phyloP scores from a whole-genome alignment of 2,329 filamentous ascomycete genomes.

The Penicillium sp. region DNA sequence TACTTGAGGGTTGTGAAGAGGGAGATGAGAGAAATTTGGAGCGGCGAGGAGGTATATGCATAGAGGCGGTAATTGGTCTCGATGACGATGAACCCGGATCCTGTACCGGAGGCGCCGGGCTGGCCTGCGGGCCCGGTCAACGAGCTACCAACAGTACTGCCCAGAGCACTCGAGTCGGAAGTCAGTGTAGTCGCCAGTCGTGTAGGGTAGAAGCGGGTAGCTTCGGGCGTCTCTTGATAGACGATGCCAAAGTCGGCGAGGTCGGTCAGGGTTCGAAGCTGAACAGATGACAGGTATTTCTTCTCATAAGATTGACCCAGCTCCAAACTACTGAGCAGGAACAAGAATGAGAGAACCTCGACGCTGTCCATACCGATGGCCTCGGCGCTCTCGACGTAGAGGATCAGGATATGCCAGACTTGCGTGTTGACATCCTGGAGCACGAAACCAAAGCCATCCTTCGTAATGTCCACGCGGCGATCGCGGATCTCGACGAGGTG shows the following conservation, averaged over 20 bases:
- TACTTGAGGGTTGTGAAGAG: conserved; percentile 88
- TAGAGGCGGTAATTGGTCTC: conserved; percentile 99
- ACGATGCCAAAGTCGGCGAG: conserved; percentile 92
- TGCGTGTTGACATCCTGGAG: conserved; percentile 95
- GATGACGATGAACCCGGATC: conserved; percentile 82
- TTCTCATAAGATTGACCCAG: conserved; percentile 91
- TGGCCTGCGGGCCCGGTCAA: conserved; percentile 49
- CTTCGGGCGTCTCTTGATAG: conserved; percentile 62
- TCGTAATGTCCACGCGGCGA: conserved; percentile 75
- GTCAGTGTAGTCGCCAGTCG: conserved; percentile 93
- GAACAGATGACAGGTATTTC: conserved; percentile 77
- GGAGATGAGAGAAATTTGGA: conserved; percentile 91
- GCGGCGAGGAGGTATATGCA: conserved; percentile 90
- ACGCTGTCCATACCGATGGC: conserved; percentile 80
- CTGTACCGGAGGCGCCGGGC: conserved; percentile 51
- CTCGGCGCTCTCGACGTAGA: conserved; percentile 88
- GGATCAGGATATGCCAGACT: conserved; percentile 91
- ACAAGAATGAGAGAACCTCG: conserved; percentile 94
- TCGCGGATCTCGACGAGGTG: conserved; percentile 72
- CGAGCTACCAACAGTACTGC: conserved; percentile 72
- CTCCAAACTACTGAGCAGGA: conserved; percentile 91
- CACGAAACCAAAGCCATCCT: conserved; percentile 91
- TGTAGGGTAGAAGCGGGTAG: conserved; percentile 78
- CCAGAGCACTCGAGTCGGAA: conserved; percentile 72
- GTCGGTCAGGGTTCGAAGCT: conserved; percentile 86